These are phyloP conservation scores for Phytopythium delawarense DNA, from an alignment of 352 stramenopile genomes.

Conservation along the genomic window DNA sequence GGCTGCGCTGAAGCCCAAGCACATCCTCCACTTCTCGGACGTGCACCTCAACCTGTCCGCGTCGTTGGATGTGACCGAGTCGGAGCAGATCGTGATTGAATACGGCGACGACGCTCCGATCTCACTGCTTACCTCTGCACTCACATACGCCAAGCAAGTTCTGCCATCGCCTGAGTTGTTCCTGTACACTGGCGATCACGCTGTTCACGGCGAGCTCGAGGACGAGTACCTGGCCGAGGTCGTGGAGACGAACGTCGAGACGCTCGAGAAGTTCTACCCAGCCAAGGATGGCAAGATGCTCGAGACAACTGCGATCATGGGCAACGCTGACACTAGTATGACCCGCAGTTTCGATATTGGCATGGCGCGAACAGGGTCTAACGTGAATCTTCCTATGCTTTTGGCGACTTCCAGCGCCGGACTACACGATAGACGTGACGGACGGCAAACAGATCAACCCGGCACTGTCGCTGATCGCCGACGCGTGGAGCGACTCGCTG, in stretches of 20 bases:
- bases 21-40: slow-evolving; percentile 77
- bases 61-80: slow-evolving; percentile 30
- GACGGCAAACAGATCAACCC: slow-evolving; percentile 45
- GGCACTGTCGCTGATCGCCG: slow-evolving; percentile 45
- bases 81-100: slow-evolving; percentile 20
- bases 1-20: slow-evolving; percentile 13
- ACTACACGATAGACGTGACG: slow-evolving; percentile 71
- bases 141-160: slow-evolving; percentile 53
- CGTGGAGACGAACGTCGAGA: slow-evolving; percentile 52
- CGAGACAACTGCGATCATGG: slow-evolving; percentile 55
- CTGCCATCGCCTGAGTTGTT: slow-evolving; percentile 61
- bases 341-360: background rate
- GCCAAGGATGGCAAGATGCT: slow-evolving; percentile 21
- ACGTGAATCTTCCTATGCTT: background rate
- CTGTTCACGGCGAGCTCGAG: slow-evolving; percentile 36
- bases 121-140: slow-evolving; percentile 46
- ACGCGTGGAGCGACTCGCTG: slow-evolving; percentile 44
- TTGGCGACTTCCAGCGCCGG: slow-evolving; percentile 23
- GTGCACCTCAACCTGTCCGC: slow-evolving; percentile 63
- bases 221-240: slow-evolving; percentile 45
- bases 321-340: slow-evolving; percentile 61
- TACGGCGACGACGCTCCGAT: slow-evolving; percentile 50
- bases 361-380: background rate
- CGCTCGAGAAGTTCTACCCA: slow-evolving; percentile 58
- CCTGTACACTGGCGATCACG: slow-evolving; percentile 73